Evolutionary conservation across 495 filamentous ascomycete species (phyloP), one percentile per base, ranked within the genome.

Genomic region (Xylona heveae): DNA sequence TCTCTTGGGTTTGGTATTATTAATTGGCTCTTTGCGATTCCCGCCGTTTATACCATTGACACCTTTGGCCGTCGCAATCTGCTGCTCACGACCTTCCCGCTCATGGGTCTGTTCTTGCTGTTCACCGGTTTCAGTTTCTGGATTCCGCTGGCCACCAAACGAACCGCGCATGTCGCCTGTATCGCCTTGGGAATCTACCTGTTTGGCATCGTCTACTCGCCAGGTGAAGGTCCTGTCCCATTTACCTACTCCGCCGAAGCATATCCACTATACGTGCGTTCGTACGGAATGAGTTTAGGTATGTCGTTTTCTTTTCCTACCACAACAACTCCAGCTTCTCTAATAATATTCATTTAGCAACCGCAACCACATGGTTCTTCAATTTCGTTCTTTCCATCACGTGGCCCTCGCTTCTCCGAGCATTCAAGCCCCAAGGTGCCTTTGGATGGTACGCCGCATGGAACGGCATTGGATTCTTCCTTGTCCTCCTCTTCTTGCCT

Each of bases 211-310:
- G 64, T 78, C 15, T 85, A 90, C 51, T 77, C 71, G 0, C 76
- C 78, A 1, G 80, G 80, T 12, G 73, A 78, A 44, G 77, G 80
- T 0, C 77, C 80, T 0, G 79, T 88, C 0, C 78, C 80, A 0
- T 84, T 83, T 44, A 80, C 77, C 1, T 88, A 90, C 45, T 74
- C 69, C 3, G 79, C 79, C 3, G 79, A 88, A 46, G 78, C 71
- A 0, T 79, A 75, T 45, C 79, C 79, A 1, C 50, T 84, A 1
- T 75, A 78, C 39, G 62, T 79, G n/a, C 68, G 78, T 2, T 60
- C 67, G 0, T 58, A 74, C 20, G 74, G 74, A 5, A 79, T 79
- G 73, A 25, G 23, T 25, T 15, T 37, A 8, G 33, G 33, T 35
- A 28, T 7, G n/a, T 25, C 7, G 23, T 25, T 25, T 7, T n/a